A percentile compares a stretch with the other conserved stretches of the same genome.
These are phyloP conservation scores for Mangifera indica DNA, from an alignment of 345 rosid genomes.

Conservation along the genomic window DNA sequence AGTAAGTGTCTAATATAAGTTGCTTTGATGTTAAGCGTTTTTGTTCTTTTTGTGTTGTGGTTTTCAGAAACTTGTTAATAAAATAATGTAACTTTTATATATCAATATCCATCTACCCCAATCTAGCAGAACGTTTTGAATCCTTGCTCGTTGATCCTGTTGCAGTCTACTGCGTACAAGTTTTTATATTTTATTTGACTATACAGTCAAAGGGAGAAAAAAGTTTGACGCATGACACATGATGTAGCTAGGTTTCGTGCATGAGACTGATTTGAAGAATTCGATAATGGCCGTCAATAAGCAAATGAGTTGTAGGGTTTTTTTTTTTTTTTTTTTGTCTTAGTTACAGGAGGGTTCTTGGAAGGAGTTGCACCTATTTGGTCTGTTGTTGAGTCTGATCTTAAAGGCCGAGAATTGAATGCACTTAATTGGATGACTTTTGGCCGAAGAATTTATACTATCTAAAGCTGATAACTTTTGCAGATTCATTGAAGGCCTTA, in stretches of 20 bases:
- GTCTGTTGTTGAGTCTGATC: slow-evolving; percentile 30
- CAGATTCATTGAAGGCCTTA: slow-evolving; percentile 41
- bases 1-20: slow-evolving; percentile 21
- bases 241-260: slow-evolving; percentile 23
- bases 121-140: slow-evolving; percentile 33
- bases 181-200: not conserved
- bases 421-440: slow-evolving; percentile 31
- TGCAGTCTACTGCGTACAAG: not conserved
- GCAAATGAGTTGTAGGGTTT: slow-evolving; percentile 23
- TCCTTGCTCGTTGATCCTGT: not conserved
- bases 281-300: too few species aligned
- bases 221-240: slow-evolving; percentile 11
- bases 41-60: not conserved
- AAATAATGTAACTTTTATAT: slow-evolving; percentile 30
- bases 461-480: slow-evolving; percentile 37
- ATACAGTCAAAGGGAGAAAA: not conserved
- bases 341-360: slow-evolving; percentile 7
- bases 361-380: slow-evolving; percentile 30
- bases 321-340: slow-evolving; percentile 17
- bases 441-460: slow-evolving; percentile 35
- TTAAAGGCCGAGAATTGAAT: slow-evolving; percentile 42
- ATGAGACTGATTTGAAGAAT: slow-evolving; percentile 15
- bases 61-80: slow-evolving; percentile 35
- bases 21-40: slow-evolving; percentile 2
- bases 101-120: slow-evolving; percentile 13